Evolutionary conservation across 768 basidiomycete species (phyloP), one percentile per base, ranked within the genome.

Genomic region (Tylopilus cervinicoccineus): DNA sequence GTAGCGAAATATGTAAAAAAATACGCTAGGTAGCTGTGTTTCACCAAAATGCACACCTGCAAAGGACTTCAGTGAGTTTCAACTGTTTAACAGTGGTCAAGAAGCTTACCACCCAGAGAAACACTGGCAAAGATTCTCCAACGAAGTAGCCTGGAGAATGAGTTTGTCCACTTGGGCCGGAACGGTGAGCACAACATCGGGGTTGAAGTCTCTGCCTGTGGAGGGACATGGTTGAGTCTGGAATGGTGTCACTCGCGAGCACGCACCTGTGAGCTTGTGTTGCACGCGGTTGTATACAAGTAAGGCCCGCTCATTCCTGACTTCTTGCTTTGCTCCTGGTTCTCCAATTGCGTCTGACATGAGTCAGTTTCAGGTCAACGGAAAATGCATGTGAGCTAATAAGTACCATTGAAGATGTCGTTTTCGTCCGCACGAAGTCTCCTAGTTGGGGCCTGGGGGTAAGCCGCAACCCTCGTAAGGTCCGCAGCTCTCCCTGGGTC

Each of bases 101-200:
- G 23, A 11, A 32, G 28, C 50, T 37, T 59, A 86, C 93, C 93
- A 95, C 66, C 93, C 93, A 52, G 92, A 89, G 74, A 95, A 96
- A 61, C 92, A 93, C 65, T 95, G 94, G 65, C 93, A 96, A 2
- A 98, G 80, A 65, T 98, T 96, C 67, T 97, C 94, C 37, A 97
- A 67, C 13, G 90, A 86, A 5, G 89, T 96, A 5, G 96, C 92
- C 66, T 98, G 92, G 53, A 84, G 78, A 53, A 99, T 97, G 45
- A 99, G 74, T 65, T 88, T 86, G 61, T 93, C 90, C 12, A 99
- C 96, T 67, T 99, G 96, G 10, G 74, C 79, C 22, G 76, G 70
- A n/a, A 97, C 88, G 9, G 76, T 70, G 39, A 98, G 75, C 1
- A 76, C 72, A 39, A 81, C 70, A 5, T 90, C 84, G 0, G 92